A percentile compares a stretch with the other conserved stretches of the same genome.
Conservation (phyloP, 148 eudicot genomes). For the Rhododendron vialii region DNA sequence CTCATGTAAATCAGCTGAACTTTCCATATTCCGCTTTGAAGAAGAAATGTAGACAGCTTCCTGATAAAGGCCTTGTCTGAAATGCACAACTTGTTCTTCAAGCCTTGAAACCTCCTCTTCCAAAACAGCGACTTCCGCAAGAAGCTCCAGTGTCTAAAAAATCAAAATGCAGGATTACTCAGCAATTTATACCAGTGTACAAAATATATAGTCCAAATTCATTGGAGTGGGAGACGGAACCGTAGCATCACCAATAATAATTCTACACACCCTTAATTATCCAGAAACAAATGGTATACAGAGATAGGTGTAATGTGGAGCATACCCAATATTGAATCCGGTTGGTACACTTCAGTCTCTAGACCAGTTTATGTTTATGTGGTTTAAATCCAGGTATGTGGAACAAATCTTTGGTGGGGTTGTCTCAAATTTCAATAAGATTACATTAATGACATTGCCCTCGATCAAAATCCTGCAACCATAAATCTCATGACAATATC, state of each 20-base stretch:
- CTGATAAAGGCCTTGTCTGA: slow-evolving; percentile 28
- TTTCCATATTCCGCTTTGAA: slow-evolving; percentile 1
- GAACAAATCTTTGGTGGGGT: neutral
- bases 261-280: neutral
- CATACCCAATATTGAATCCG: neutral
- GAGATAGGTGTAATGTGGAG: neutral
- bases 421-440: neutral
- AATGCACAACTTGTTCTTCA: slow-evolving; percentile 67
- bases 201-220: neutral
- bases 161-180: slow-evolving; percentile 9
- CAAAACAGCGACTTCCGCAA: slow-evolving; percentile 86
- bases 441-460: neutral
- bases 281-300: neutral
- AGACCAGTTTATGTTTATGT: neutral
- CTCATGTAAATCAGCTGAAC: slow-evolving; percentile 28
- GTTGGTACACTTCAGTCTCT: neutral
- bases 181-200: neutral
- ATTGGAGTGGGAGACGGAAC: neutral
- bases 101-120: slow-evolving; percentile 85
- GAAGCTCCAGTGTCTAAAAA: slow-evolving; percentile 63
- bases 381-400: neutral
- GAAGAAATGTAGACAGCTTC: slow-evolving; percentile 8
- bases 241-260: neutral
- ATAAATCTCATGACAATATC: neutral
- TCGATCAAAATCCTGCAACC: neutral